A percentile compares a stretch with the other conserved stretches of the same genome.
Evolutionary conservation across 2,329 filamentous ascomycete genomes (phyloP).

Genomic region (Colletotrichum sojae): DNA sequence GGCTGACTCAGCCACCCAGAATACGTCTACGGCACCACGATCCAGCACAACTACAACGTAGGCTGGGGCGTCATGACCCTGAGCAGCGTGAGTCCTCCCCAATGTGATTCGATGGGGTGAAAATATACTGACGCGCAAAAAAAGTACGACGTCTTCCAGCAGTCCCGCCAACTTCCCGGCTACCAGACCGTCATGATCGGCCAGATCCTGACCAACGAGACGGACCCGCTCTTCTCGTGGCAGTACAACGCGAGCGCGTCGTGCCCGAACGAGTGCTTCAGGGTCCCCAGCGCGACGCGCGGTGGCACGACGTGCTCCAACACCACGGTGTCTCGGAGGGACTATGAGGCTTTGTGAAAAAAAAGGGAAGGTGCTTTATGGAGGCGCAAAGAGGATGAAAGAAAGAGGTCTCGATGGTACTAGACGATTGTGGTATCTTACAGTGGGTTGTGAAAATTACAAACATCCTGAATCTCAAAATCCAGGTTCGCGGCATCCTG

Average conservation of each 20-base stretch:
- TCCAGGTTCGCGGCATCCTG: too few relatives aligned
- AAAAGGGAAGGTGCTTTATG: neutral
- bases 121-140: slow-evolving; percentile 47
- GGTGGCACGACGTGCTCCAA: slow-evolving; percentile 34
- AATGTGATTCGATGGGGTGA: rapidly evolving
- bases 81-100: slow-evolving; percentile 15
- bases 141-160: slow-evolving; percentile 60
- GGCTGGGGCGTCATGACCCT: slow-evolving; percentile 32
- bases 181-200: slow-evolving; percentile 56
- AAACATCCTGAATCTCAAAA: too few relatives aligned
- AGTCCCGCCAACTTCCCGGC: slow-evolving; percentile 53
- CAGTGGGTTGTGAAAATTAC: too few relatives aligned
- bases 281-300: slow-evolving; percentile 17
- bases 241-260: slow-evolving; percentile 58
- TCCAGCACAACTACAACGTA: slow-evolving; percentile 56
- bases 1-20: slow-evolving; percentile 48
- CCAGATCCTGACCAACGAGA: slow-evolving; percentile 65
- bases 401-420: too few relatives aligned
- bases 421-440: too few relatives aligned
- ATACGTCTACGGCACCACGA: slow-evolving; percentile 67
- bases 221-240: slow-evolving; percentile 67
- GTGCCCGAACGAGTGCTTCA: slow-evolving; percentile 35
- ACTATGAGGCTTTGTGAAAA: slow-evolving; percentile 13
- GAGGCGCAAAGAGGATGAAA: too few relatives aligned
- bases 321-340: slow-evolving; percentile 12